Conservation (phyloP, 129 eudicot species). For the Helichrysum umbraculigerum region DNA sequence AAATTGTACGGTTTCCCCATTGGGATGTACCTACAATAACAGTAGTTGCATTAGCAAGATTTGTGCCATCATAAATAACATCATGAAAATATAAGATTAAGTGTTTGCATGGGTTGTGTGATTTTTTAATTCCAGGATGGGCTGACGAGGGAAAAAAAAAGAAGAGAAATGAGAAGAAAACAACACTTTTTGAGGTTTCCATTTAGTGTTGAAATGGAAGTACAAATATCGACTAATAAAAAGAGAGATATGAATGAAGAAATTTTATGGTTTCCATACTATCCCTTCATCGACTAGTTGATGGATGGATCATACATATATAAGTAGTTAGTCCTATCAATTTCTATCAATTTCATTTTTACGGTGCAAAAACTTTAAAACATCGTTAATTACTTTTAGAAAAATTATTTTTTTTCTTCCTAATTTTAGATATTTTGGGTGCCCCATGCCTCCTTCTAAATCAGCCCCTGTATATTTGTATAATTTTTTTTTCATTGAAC, state of each 20-base stretch:
- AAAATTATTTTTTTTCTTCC: too few species aligned
- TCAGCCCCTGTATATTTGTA: too few species aligned
- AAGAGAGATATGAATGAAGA: background rate
- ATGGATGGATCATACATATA: too few species aligned
- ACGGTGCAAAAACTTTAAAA: too few species aligned
- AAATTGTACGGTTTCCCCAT: slow-evolving; percentile 57
- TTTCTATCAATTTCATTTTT: too few species aligned
- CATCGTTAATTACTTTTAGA: too few species aligned
- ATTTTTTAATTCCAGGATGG: slow-evolving; percentile 7
- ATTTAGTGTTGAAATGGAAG: background rate
- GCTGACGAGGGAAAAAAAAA: slow-evolving; percentile 13
- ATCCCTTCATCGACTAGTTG: background rate
- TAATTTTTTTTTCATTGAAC: too few species aligned
- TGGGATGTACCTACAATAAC: slow-evolving; percentile 65
- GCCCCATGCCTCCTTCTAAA: too few species aligned
- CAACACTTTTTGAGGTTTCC: background rate
- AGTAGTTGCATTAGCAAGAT: slow-evolving; percentile 59
- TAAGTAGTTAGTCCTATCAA: too few species aligned
- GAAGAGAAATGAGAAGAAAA: slow-evolving; percentile 29
- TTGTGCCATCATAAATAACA: slow-evolving; percentile 54
- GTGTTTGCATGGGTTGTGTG: slow-evolving; percentile 49
- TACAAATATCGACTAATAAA: background rate
- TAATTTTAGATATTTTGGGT: too few species aligned
- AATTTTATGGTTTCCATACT: slow-evolving; percentile 7
- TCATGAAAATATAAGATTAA: slow-evolving; percentile 64